Evolutionary conservation across 495 filamentous ascomycete species (phyloP), one percentile per base, ranked within the genome.

Genomic region (Articulospora tetracladia): DNA sequence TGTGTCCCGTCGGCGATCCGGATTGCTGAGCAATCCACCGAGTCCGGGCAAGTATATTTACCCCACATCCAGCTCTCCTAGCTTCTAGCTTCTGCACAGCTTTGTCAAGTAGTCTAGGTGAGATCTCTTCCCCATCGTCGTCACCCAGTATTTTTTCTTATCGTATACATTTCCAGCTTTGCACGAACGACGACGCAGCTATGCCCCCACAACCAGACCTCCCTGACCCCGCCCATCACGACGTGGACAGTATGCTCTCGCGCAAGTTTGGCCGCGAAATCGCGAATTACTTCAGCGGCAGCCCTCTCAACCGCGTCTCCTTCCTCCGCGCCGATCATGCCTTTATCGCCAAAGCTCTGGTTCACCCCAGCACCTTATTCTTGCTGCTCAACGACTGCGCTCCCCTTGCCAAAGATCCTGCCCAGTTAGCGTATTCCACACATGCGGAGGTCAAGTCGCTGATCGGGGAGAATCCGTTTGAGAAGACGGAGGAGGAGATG

Each of bases 281-380:
- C 13, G 85, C 88, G 64, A 98, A 98, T 76, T 98, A 98, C 81
- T 98, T 97, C 77, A 89, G 91, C 59, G 91, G 92, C 81, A 74
- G 70, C 50, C 78, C 79, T 0, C 63, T 83, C 26, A 83, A 83
- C 66, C 74, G 81, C 4, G 79, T 98, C 1, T 93, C 91, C 1
- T 98, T 98, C 70, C 78, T 98, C 39, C 89, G 94, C 25, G 77
- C 79, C 19, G 88, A 96, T 61, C 84, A 92, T 63, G 67, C 71
- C 3, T 98, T 98, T 71, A 82, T 98, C 20, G 84, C 84, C 50
- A 77, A 79, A 26, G 93, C 92, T 22, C 79, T 92, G 62, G 82
- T 79, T 53, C 90, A 92, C 72, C 86, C 84, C 0, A 79, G 77
- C 0, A 83, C 89, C 11, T 73, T 76, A 4, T 93, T 96, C 74